Evolutionary conservation across 1,284 basidiomycete genomes (phyloP).

Genomic region (Vanrija pseudolonga): DNA sequence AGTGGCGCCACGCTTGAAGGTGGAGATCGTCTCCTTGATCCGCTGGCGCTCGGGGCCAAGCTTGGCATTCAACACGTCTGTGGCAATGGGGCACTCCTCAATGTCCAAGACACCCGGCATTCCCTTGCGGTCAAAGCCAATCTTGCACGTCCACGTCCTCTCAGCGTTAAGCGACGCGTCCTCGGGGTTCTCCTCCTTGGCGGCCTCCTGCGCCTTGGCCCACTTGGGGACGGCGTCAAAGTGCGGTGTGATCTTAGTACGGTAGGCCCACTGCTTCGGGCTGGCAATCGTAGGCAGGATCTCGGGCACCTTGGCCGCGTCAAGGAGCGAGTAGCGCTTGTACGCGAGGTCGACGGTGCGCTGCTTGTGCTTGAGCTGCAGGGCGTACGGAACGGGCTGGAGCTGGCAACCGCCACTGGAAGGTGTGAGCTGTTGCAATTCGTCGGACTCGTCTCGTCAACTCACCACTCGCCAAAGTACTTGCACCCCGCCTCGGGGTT

Average conservation of each 20-base stretch:
- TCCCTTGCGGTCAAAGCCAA: conserved; percentile 86
- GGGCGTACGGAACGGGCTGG: conserved; percentile 82
- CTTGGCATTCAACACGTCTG: conserved; percentile 70
- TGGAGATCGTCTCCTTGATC: conserved; percentile 70
- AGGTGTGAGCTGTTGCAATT: neutral
- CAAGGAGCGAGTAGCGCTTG: conserved; percentile 66
- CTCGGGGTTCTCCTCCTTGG: conserved; percentile 1
- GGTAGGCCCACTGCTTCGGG: conserved; percentile 84
- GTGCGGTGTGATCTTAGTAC: conserved; percentile 96
- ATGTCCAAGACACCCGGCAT: conserved; percentile 81
- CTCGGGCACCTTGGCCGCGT: conserved; percentile 56
- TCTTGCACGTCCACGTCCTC: conserved; percentile 37
- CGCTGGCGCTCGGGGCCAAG: conserved; percentile 62
- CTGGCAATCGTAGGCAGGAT: conserved; percentile 76
- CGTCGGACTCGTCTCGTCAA: neutral
- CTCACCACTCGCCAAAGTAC: conserved; percentile 75
- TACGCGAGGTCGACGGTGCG: conserved; percentile 86
- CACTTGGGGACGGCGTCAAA: conserved; percentile 74
- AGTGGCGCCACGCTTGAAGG: conserved; percentile 85
- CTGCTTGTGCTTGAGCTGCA: conserved; percentile 80
- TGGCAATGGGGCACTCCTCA: conserved; percentile 95
- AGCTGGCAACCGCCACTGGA: conserved; percentile 48
- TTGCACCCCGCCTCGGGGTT: conserved; percentile 58
- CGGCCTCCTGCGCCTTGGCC: conserved; percentile 14
- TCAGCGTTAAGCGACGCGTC: conserved; percentile 14